These are phyloP conservation scores for Immersiporthe knoxdaviesiana DNA, from an alignment of 2,329 filamentous ascomycete species.

Conservation along the genomic window DNA sequence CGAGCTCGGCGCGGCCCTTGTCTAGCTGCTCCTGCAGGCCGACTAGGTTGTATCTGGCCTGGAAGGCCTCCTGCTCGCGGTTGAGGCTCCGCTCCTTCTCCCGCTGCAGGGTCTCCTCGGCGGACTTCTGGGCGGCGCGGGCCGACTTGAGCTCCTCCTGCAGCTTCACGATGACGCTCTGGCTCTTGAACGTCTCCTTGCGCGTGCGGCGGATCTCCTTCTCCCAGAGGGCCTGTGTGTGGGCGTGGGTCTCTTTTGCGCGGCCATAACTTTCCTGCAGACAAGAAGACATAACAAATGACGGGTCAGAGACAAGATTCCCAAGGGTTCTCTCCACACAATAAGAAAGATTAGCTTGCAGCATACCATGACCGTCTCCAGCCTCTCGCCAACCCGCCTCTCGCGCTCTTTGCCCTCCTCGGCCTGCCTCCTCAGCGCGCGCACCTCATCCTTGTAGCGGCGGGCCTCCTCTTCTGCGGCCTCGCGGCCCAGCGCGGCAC, in stretches of 20 bases:
- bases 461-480: constrained; percentile 72
- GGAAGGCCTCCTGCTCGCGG: constrained; percentile 71
- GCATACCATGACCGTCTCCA: constrained; percentile 72
- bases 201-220: constrained; percentile 71
- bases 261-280: constrained; percentile 69
- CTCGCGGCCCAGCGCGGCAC: constrained; percentile 69
- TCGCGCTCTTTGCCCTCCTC: constrained; percentile 70
- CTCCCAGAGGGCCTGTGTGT: constrained; percentile 70
- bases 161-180: constrained; percentile 69
- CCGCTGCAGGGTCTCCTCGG: constrained; percentile 62
- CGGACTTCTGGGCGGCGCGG: constrained; percentile 55
- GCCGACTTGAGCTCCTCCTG: constrained; percentile 73
- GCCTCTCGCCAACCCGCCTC: constrained; percentile 65
- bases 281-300: neutral
- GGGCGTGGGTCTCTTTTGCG: constrained; percentile 69
- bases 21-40: constrained; percentile 63
- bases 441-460: constrained; percentile 63
- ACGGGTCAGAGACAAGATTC: constrained; percentile 3
- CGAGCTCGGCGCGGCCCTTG: constrained; percentile 43
- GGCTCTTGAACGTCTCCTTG: constrained; percentile 77
- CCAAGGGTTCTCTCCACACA: neutral
- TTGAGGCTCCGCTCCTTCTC: constrained; percentile 65
- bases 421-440: constrained; percentile 57
- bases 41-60: constrained; percentile 67
- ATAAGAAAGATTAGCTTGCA: neutral